Base-by-base conservation (phyloP, 176 grass and related monocot species). In the Elymus sibiricus region DNA sequence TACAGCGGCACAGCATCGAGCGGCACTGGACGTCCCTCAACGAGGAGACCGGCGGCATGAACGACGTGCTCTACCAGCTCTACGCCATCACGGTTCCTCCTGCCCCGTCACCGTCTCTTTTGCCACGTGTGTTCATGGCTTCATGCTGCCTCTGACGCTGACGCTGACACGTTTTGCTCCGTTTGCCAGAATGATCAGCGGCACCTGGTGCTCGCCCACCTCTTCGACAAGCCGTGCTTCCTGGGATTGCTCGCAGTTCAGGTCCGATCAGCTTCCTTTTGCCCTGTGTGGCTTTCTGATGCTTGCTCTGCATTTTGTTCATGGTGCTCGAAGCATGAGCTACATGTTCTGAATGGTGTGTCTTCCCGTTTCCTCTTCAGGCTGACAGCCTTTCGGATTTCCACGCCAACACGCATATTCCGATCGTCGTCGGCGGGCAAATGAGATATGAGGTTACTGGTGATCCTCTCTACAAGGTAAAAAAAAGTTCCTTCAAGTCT, bases 1-100 rank as follows among this genome's bases (percentile, higher is more conserved):
- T 98, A 60, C 74, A 80, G 74, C 94, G 87, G 64, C 86, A 95
- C 74, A 98, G 56, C 72, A 91, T 95, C 81, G 97, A 98, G 88
- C 88, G 88, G 28, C 97, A 98, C 78, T 98, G 94, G 88, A 80
- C 51, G 4, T 95, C 94, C 22, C 94, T 98, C 34, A 98, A 98
- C 79, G 97, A 98, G 90, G 97, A 98, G 93, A 95, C 93, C 80
- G 94, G 94, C 6, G 97, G 97, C 25, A 98, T 98, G 93, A 98
- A 98, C 87, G 97, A 98, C 88, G 92, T 98, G 70, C 97, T 98
- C 74, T 98, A 98, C 82, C 90, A 89, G 74, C 92, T 98, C 44
- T 95, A 95, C 71, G 86, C 88, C 61, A 77, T 98, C 49, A 98
- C 97, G 40, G 96, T 98, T 27, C 40, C 27, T 27, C 40, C 27